These are phyloP conservation scores for Pseudogymnoascus sp. DNA, from an alignment of 2,329 filamentous ascomycete genomes.

Conservation along the genomic window DNA sequence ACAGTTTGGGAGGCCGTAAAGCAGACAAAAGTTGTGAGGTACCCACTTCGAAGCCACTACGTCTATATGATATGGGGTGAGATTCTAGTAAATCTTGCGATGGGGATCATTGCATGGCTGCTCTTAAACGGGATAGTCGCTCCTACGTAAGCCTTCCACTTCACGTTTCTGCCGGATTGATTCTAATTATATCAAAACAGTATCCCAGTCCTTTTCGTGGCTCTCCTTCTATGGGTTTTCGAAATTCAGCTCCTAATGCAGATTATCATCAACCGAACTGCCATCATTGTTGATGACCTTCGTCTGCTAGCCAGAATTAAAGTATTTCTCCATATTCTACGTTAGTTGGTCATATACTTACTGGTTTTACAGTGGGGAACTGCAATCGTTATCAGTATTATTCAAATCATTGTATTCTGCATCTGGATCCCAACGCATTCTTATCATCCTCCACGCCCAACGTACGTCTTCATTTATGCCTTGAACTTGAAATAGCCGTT, in stretches of 20 bases:
- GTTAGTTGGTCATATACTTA: constrained; percentile 33
- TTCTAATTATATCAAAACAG: background rate
- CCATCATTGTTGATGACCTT: constrained; percentile 32
- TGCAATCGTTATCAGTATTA: constrained; percentile 32
- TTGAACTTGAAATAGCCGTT: constrained; percentile 40
- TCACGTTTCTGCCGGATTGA: constrained; percentile 9
- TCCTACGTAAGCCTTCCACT: constrained; percentile 19
- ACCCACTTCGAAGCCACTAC: constrained; percentile 26
- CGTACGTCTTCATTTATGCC: constrained; percentile 40
- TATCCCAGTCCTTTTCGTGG: background rate
- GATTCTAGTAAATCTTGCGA: constrained; percentile 31
- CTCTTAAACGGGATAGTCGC: constrained; percentile 29
- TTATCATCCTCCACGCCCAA: constrained; percentile 29
- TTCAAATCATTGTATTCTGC: constrained; percentile 44
- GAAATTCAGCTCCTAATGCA: constrained; percentile 43
- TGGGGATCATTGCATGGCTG: constrained; percentile 33
- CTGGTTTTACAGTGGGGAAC: constrained; percentile 20
- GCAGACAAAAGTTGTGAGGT: constrained; percentile 23
- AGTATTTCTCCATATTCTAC: constrained; percentile 26
- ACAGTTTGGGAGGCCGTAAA: constrained; percentile 28
- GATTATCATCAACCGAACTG: constrained; percentile 46
- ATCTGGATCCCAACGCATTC: constrained; percentile 44
- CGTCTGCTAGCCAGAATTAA: constrained; percentile 10
- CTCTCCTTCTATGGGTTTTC: constrained; percentile 33
- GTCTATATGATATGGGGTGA: constrained; percentile 37